These are phyloP conservation scores for Coemansia javaensis DNA, from an alignment of 192 early-diverging fungal species.

Conservation along the genomic window DNA sequence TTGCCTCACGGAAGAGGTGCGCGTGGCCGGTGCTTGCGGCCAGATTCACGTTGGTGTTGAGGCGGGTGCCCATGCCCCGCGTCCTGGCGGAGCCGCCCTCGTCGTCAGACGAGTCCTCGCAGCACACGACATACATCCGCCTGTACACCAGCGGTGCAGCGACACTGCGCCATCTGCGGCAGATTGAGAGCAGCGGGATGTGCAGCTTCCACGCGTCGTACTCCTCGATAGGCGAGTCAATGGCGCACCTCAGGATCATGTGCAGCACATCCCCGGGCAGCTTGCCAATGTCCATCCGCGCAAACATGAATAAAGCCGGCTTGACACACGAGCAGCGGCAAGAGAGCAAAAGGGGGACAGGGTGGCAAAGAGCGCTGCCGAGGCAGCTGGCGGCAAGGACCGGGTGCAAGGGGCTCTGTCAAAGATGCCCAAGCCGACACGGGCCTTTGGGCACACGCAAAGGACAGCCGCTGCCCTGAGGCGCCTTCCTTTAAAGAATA, in stretches of 20 bases:
- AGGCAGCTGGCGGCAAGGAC: too few species aligned
- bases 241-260: background rate
- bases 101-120: background rate
- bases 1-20: background rate
- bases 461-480: too few species aligned
- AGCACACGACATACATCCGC: background rate
- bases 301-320: too few species aligned
- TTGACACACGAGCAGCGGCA: background rate
- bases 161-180: slow-evolving; percentile 6
- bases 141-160: slow-evolving; percentile 3
- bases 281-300: background rate
- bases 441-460: too few species aligned
- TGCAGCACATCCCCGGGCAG: slow-evolving; percentile 3
- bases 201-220: slow-evolving; percentile 1
- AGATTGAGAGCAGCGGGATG: slow-evolving; percentile 1
- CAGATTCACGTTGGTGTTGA: background rate
- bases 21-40: background rate
- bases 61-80: too few species aligned
- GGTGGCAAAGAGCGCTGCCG: background rate
- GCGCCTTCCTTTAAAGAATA: too few species aligned
- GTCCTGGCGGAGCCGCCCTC: too few species aligned
- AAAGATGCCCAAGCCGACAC: too few species aligned
- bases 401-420: too few species aligned
- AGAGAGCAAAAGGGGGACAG: background rate
- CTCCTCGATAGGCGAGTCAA: background rate